Evolutionary conservation across 106 monocot genomes (phyloP), one percentile per base, ranked within the genome.

Genomic region (Dioscorea dumetorum): DNA sequence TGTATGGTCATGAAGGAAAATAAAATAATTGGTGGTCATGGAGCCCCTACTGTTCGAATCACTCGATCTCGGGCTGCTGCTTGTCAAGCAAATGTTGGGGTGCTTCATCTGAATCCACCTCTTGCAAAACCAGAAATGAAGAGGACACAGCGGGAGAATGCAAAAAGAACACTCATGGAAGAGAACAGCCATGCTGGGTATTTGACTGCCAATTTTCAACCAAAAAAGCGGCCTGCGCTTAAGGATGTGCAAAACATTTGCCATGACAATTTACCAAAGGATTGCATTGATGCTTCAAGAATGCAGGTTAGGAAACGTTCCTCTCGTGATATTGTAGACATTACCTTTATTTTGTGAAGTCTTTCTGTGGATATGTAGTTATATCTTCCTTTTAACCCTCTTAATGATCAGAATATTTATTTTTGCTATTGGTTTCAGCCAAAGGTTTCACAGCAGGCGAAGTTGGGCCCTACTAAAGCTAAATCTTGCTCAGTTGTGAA

Each of bases 1-100:
- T 19, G 61, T 71, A 16, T 52, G 17, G 82, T 82, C 82, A 78
- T 67, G 69, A 84, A 81, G 70, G 78, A 78, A 33, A 62, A 64
- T 59, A 64, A 65, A 20, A 57, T 64, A 17, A 60, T 63, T 68
- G 63, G 57, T 49, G 64, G 67, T 31, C 51, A 32, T 62, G 73
- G 57, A 50, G 69, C 35, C 16, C 74, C 70, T 57, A 69, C 64
- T 50, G 78, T 69, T 41, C 68, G 83, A 68, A 64, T 90, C 5
- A 93, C 93, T 41, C 73, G 88, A 56, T 74, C 93, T 64, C 72
- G 74, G 61, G 78, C 93, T 73, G 88, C 88, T 72, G 79, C 80
- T 28, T 48, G 6, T 20, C 78, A 61, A 60, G 73, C 61, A 66
- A 61, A 33, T 70, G 22, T 54, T 12, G 67, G n/a, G 33, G 23